These are phyloP conservation scores for Austroboletus niveus DNA, from an alignment of 1,284 basidiomycete species.

Conservation along the genomic window DNA sequence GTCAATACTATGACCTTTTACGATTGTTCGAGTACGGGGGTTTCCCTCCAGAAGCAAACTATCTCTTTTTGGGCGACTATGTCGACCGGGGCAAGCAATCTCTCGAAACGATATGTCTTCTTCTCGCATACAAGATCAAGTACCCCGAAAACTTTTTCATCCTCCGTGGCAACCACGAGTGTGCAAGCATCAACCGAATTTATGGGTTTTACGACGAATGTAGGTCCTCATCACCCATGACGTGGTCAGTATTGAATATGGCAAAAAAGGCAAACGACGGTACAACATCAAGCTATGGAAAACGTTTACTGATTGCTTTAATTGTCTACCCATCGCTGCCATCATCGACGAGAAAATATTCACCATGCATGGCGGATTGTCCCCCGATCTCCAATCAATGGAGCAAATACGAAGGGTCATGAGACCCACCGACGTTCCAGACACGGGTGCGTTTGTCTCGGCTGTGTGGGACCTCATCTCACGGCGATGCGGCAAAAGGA, in stretches of 20 bases:
- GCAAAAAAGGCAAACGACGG: conserved; percentile 80
- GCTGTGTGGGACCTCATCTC: conserved; percentile 11
- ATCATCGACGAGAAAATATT: conserved; percentile 99
- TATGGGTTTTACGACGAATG: conserved; percentile 98
- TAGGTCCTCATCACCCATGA: conserved; percentile 39
- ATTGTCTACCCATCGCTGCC: conserved; percentile 92
- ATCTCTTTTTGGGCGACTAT: conserved; percentile 94
- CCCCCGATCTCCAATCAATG: conserved; percentile 98
- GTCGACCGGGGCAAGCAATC: conserved; percentile 95
- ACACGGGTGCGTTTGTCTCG: conserved; percentile 71
- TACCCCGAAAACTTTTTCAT: conserved; percentile 99
- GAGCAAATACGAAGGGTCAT: conserved; percentile 99
- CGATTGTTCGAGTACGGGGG: conserved; percentile 94
- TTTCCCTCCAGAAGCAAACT: conserved; percentile 95
- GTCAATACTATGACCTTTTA: conserved; percentile 93
- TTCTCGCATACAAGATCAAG: conserved; percentile 96
- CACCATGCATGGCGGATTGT: conserved; percentile 91
- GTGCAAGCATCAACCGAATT: conserved; percentile 93
- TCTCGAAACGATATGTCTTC: conserved; percentile 89
- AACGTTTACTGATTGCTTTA: conserved; percentile 97
- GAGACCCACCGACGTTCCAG: conserved; percentile 98
- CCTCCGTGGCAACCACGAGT: conserved; percentile 92
- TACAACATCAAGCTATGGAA: conserved; percentile 99
- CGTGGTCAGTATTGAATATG: conserved; percentile 7
- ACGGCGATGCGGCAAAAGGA: conserved; percentile 43